Base-by-base conservation (phyloP, 192 early-diverging fungal species). In the Coemansia sp. region DNA sequence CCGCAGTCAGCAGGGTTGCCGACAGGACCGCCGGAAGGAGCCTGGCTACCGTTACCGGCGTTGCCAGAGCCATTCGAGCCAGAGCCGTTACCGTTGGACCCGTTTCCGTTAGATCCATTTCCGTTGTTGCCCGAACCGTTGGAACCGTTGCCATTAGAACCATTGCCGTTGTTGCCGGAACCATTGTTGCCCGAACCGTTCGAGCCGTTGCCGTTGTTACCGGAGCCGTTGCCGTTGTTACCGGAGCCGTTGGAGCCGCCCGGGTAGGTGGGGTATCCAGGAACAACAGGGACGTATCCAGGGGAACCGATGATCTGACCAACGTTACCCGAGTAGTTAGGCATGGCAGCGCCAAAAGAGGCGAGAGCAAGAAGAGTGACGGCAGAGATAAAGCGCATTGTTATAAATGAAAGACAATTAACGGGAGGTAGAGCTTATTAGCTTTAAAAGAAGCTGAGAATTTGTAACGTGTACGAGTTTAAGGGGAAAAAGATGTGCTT, bases 381-480 rank as follows among this genome's bases (percentile, higher is more conserved):
- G 33, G 67, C 45, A 32, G 69, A 51, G 64, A 62, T 60, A 57
- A 75, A 72, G 34, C 73, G 78, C 78, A 81, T 81, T n/a, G 56
- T 68, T 50, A 34, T 17, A 58, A 20, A 16, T 25, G 50, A 52
- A 28, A 52, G 42, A 45, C 42, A 45, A 7, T 45, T 45, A 14
- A 7, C 16, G 42, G 12, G 2, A n/a, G n/a, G n/a, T n/a, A n/a
- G n/a, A n/a, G n/a, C n/a, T n/a, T n/a, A n/a, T n/a, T n/a, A n/a
- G n/a, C n/a, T n/a, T n/a, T n/a, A n/a, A n/a, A n/a, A n/a, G n/a
- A n/a, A n/a, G n/a, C n/a, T 18, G 52, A 55, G 20, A 28, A 45
- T 45, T 45, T 45, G 42, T n/a, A n/a, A n/a, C n/a, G n/a, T n/a
- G n/a, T n/a, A n/a, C n/a, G n/a, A n/a, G n/a, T n/a, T n/a, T n/a